Percentiles rank a stretch among this genome's conserved stretches.
Conservation (phyloP, 257 asterid species). For the Gentiana straminea region DNA sequence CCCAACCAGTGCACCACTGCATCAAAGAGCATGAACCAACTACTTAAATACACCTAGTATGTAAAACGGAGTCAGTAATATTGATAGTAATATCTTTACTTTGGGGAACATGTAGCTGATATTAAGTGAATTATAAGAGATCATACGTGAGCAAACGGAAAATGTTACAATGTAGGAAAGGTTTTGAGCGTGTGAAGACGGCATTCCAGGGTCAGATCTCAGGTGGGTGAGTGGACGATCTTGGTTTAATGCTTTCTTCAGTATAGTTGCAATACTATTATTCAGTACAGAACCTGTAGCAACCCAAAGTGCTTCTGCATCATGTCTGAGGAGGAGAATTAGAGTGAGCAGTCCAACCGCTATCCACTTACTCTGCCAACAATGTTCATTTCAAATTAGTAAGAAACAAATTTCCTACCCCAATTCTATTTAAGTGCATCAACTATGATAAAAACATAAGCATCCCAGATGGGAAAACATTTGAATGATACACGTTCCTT, state of each 20-base stretch:
- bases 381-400: background rate
- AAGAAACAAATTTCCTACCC: background rate
- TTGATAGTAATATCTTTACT: too few species aligned
- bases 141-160: constrained; percentile 40
- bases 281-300: constrained; percentile 50
- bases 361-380: constrained; percentile 73
- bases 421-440: too few species aligned
- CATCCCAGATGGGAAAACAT: too few species aligned
- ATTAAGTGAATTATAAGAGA: too few species aligned
- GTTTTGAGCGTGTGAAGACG: constrained; percentile 79
- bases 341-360: constrained; percentile 21
- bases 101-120: too few species aligned
- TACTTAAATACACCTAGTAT: too few species aligned
- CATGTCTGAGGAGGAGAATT: constrained; percentile 59
- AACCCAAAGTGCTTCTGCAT: constrained; percentile 60
- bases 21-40: constrained; percentile 3
- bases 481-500: too few species aligned
- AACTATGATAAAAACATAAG: too few species aligned
- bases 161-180: constrained; percentile 37
- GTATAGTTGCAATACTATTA: constrained; percentile 26
- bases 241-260: constrained; percentile 57
- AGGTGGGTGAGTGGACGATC: constrained; percentile 52
- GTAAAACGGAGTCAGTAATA: too few species aligned
- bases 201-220: constrained; percentile 92
- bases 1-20: constrained; percentile 57